Base-by-base conservation (phyloP, 1,284 basidiomycete genomes). In the Ganoderma boninense region DNA sequence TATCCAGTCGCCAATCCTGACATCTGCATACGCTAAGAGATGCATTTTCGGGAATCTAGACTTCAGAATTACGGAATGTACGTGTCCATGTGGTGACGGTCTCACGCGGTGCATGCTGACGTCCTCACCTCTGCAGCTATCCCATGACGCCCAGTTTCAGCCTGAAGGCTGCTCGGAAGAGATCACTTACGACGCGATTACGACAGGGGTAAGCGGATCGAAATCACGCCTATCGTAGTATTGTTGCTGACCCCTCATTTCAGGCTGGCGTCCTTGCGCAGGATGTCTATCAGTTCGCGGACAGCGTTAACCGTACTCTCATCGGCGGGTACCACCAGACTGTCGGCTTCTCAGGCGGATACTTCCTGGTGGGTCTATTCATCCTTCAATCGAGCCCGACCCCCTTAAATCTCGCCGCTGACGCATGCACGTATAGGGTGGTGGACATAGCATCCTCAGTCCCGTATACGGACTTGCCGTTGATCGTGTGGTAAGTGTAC, bases 361-460 rank as follows among this genome's bases (percentile, higher is more conserved):
- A 78, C 72, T 69, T 79, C 63, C 73, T 78, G 56, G 79, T 79
- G 52, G n/a, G 75, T 49, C 46, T 1, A 23, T 8, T 8, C n/a
- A 0, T 49, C n/a, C 46, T 10, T 4, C n/a, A n/a, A 23, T n/a
- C 46, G 46, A n/a, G 46, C 18, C 8, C 52, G 20, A n/a, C 26
- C 0, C 7, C 46, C 54, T 54, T 20, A 2, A 7, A 8, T 14
- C 1, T 44, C 16, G 14, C 14, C 16, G 16, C 35, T 32, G 43
- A 38, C 11, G 38, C 35, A 14, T 40, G 6, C 29, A 18, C 14
- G 44, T 66, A 13, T 40, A 85, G 83, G 87, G 87, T 18, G 87
- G 87, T n/a, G 87, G 87, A 0, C 86, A 87, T 72, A 81, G 84
- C 35, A 77, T 84, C n/a, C 74, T 87, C 6, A 79, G 79, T 4